A percentile compares a stretch with the other conserved stretches of the same genome.
Evolutionary conservation across 78 protist genomes (phyloP).

Genomic region (Dictyostelium capitatum): DNA sequence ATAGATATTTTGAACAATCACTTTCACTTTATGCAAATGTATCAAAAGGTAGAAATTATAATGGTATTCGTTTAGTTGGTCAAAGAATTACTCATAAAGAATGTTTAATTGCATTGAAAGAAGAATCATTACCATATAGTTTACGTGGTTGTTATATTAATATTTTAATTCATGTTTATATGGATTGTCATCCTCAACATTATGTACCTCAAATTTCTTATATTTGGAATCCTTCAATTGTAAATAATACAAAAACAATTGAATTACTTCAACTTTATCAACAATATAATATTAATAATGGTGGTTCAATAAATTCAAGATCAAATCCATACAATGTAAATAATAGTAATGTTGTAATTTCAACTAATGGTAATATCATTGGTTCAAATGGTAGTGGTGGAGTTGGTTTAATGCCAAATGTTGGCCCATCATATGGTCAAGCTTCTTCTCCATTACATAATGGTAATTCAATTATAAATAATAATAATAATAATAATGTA

Average conservation of each 20-base stretch:
- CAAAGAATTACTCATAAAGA: conserved; percentile 38
- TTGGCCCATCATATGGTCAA: neutral
- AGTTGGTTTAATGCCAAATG: neutral
- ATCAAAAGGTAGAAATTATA: conserved; percentile 58
- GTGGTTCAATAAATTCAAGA: neutral
- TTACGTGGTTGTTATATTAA: conserved; percentile 59
- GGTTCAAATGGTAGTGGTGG: neutral
- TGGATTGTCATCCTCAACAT: conserved; percentile 75
- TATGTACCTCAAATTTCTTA: conserved; percentile 48
- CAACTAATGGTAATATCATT: neutral
- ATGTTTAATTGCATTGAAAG: conserved; percentile 56
- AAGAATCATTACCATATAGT: conserved; percentile 28
- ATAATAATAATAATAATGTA: neutral
- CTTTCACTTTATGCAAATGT: conserved; percentile 57
- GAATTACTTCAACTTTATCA: neutral
- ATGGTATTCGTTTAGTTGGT: conserved; percentile 56
- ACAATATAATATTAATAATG: neutral
- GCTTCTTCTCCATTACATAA: conserved; percentile 3
- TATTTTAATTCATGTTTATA: conserved; percentile 43
- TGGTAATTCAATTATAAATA: conserved; percentile 4
- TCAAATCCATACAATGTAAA: neutral
- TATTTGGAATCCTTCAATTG: conserved; percentile 62
- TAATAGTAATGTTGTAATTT: neutral
- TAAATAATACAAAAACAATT: neutral
- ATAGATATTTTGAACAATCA: conserved; percentile 60